Conservation (phyloP, 192 early-diverging fungal species). For the Mortierella alpina region DNA sequence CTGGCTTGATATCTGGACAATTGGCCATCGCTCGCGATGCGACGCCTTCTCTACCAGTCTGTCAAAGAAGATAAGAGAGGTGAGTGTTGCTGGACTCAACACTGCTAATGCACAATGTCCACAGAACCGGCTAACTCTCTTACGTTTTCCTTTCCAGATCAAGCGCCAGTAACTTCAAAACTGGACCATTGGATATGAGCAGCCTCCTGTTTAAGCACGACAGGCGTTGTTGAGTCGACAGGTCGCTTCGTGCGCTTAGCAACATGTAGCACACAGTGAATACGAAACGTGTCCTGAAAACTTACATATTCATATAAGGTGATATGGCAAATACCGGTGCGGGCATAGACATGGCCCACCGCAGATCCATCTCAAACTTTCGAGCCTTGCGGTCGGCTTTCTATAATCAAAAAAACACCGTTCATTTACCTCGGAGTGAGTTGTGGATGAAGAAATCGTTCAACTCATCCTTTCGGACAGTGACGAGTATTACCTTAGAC, state of each 20-base stretch:
- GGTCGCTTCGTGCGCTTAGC: too few relatives aligned
- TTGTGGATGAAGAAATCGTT: too few relatives aligned
- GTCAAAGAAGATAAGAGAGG: neutral
- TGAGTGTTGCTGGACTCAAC: neutral
- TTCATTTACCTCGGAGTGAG: neutral
- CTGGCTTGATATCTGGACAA: conserved; percentile 40
- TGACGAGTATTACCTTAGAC: conserved; percentile 19
- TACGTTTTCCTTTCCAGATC: conserved; percentile 47
- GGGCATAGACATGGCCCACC: conserved; percentile 40
- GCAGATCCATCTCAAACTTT: conserved; percentile 35
- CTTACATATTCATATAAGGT: conserved; percentile 35
- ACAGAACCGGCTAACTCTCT: neutral
- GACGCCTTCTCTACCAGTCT: conserved; percentile 36
- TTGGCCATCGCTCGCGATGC: conserved; percentile 48
- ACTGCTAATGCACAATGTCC: neutral
- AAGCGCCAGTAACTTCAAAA: conserved; percentile 29
- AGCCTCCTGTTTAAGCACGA: conserved; percentile 16
- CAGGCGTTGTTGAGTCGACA: neutral
- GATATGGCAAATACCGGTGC: conserved; percentile 45
- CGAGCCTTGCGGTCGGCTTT: conserved; percentile 21
- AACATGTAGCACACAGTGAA: neutral
- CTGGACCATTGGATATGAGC: conserved; percentile 33
- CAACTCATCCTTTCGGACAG: neutral
- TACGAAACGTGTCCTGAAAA: too few relatives aligned
- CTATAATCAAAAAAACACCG: neutral